These are phyloP conservation scores for Asclepias syriaca DNA, from an alignment of 257 asterid genomes.

Conservation along the genomic window DNA sequence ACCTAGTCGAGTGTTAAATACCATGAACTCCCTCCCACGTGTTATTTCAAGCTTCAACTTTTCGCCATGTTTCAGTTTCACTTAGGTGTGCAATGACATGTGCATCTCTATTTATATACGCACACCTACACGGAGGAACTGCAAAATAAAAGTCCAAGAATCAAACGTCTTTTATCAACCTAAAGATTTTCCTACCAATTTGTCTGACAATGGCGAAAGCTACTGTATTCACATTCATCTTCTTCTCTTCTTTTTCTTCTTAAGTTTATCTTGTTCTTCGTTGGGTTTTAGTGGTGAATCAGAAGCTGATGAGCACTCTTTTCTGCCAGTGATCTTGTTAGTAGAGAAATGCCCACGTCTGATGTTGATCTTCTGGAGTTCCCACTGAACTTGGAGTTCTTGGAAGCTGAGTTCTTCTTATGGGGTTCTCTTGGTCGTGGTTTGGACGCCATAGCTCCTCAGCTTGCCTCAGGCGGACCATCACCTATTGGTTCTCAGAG, in stretches of 20 bases:
- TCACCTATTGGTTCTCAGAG: conserved; percentile 45
- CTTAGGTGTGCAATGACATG: neutral
- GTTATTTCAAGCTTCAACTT: neutral
- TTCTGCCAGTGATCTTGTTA: neutral
- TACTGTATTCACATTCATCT: neutral
- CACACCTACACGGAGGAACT: neutral
- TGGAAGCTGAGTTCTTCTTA: conserved; percentile 81
- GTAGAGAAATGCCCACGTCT: conserved; percentile 22
- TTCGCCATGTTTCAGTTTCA: neutral
- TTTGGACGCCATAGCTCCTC: conserved; percentile 44
- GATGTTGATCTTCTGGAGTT: conserved; percentile 61
- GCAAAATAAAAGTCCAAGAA: neutral
- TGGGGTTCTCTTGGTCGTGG: conserved; percentile 67
- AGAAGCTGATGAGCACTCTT: neutral
- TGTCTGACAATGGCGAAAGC: neutral
- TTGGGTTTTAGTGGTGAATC: neutral
- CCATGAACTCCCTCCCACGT: too few relatives aligned
- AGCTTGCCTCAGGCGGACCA: conserved; percentile 58
- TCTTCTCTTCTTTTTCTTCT: neutral
- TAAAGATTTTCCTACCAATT: neutral
- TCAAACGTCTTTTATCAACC: neutral
- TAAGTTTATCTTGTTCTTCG: neutral
- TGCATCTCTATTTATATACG: neutral
- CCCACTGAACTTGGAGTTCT: conserved; percentile 65
- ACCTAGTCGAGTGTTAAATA: too few relatives aligned